Percentiles rank a stretch among this genome's conserved stretches.
Evolutionary conservation across 805 yeast species (phyloP).

Genomic region (Yarrowia sp.): DNA sequence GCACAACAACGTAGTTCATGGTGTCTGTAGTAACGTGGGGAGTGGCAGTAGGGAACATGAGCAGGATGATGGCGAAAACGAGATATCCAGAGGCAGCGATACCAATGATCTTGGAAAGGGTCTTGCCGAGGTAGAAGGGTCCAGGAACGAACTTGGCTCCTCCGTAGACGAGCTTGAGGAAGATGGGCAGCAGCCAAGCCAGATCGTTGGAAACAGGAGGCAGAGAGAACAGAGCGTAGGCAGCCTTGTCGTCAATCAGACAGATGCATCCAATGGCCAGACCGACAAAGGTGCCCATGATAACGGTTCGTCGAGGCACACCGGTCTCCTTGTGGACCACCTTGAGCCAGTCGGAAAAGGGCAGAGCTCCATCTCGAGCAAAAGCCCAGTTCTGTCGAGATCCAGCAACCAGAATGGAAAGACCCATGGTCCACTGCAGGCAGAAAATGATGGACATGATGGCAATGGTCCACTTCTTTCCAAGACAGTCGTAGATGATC

Average conservation of each 20-base stretch:
- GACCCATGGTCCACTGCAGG: conserved; percentile 67
- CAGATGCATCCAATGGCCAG: conserved; percentile 56
- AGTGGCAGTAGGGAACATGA: conserved; percentile 55
- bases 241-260: conserved; percentile 58
- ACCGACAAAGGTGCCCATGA: conserved; percentile 52
- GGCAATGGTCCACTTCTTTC: conserved; percentile 63
- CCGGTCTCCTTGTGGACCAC: conserved; percentile 53
- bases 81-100: conserved; percentile 52
- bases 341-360: conserved; percentile 55
- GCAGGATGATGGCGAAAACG: conserved; percentile 51
- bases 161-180: conserved; percentile 48
- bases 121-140: conserved; percentile 59
- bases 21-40: conserved; percentile 41
- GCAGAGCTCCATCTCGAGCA: conserved; percentile 74
- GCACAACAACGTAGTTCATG: conserved; percentile 71
- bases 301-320: conserved; percentile 67
- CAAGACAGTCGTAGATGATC: conserved; percentile 59
- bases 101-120: conserved; percentile 47
- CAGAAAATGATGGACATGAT: conserved; percentile 56
- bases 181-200: conserved; percentile 62
- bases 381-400: conserved; percentile 75
- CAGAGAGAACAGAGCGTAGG: conserved; percentile 65
- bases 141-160: conserved; percentile 61
- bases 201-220: conserved; percentile 61
- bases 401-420: conserved; percentile 58